Evolutionary conservation across 306 rosid species (phyloP).

Genomic region (Prunus mongolica): DNA sequence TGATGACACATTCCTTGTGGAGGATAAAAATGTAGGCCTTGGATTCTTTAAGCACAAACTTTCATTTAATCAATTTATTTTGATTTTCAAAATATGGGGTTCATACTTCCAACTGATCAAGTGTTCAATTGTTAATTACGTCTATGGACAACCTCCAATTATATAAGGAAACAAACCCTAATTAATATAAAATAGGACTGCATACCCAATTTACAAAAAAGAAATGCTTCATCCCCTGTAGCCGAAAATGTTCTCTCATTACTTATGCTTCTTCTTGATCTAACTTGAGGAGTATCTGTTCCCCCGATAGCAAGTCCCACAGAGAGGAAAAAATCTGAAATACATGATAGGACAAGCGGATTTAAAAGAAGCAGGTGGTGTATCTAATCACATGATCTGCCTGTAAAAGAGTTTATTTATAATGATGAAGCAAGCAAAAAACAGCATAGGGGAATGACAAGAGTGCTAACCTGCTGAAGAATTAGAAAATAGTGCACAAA

Average conservation of each 20-base stretch:
- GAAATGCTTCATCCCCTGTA: constrained; percentile 53
- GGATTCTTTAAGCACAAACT: background rate
- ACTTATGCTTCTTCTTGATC: constrained; percentile 80
- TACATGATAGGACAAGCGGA: background rate
- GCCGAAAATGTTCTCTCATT: constrained; percentile 91
- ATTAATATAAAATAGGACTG: constrained; percentile 5
- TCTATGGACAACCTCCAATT: background rate
- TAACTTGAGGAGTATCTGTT: constrained; percentile 61
- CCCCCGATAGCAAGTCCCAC: constrained; percentile 91
- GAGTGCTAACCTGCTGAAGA: constrained; percentile 68
- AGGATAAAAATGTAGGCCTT: background rate
- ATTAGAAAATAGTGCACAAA: constrained; percentile 77
- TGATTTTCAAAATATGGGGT: background rate
- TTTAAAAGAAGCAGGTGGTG: background rate
- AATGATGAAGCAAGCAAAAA: background rate
- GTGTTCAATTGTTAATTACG: background rate
- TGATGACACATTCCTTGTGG: background rate
- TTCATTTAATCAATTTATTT: background rate
- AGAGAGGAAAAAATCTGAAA: constrained; percentile 79
- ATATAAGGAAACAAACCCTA: background rate
- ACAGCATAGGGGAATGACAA: constrained; percentile 5
- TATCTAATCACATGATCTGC: background rate
- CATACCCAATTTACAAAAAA: constrained; percentile 59
- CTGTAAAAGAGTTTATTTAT: background rate
- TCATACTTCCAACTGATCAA: background rate